These are phyloP conservation scores for Mortierella sp. DNA, from an alignment of 371 early-diverging fungal species.

Conservation along the genomic window DNA sequence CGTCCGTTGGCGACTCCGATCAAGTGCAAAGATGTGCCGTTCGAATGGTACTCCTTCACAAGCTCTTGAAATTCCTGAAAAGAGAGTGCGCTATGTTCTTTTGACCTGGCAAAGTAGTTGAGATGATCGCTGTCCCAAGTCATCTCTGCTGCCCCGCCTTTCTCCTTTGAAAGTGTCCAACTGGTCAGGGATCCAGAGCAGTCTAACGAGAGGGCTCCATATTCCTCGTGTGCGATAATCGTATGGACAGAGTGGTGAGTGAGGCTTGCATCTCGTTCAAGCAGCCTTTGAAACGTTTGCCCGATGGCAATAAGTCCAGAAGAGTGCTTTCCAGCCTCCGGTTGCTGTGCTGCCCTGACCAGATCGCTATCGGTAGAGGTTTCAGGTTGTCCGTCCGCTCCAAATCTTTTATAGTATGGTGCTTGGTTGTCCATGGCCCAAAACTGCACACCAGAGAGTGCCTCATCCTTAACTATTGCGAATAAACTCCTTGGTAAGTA, in stretches of 20 bases:
- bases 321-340: background rate
- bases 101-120: conserved; percentile 58
- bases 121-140: conserved; percentile 55
- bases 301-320: conserved; percentile 30
- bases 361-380: conserved; percentile 2
- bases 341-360: background rate
- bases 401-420: conserved; percentile 34
- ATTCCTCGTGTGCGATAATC: conserved; percentile 42
- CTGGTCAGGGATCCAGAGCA: conserved; percentile 55
- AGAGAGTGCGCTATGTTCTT: conserved; percentile 50
- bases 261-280: conserved; percentile 43
- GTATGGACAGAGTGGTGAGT: conserved; percentile 46
- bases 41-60: conserved; percentile 47
- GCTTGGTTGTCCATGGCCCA: conserved; percentile 23
- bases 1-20: conserved; percentile 54
- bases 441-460: conserved; percentile 27
- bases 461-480: conserved; percentile 2
- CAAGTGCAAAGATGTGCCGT: conserved; percentile 30
- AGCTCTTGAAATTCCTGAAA: conserved; percentile 50
- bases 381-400: conserved; percentile 19
- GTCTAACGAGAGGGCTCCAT: conserved; percentile 55
- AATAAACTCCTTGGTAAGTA: background rate
- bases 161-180: conserved; percentile 49
- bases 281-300: conserved; percentile 46
- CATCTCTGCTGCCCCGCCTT: conserved; percentile 36